These are phyloP conservation scores for Penicillium thymicola DNA, from an alignment of 2,329 filamentous ascomycete species.

Conservation along the genomic window DNA sequence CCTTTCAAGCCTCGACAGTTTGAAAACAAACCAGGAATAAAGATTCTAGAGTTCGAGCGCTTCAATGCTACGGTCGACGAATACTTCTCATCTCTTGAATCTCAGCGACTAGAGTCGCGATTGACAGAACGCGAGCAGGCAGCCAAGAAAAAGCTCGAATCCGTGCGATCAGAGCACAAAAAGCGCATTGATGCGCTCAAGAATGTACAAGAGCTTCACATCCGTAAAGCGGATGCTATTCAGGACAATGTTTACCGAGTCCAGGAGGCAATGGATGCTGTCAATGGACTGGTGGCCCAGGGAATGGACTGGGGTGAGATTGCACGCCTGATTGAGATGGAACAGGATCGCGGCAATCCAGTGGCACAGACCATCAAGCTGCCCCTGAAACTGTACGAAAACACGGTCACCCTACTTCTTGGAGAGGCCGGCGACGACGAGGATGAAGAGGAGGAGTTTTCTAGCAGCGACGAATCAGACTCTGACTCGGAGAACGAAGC, in stretches of 20 bases:
- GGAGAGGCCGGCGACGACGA: slow-evolving; percentile 65
- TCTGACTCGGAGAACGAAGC: slow-evolving; percentile 44
- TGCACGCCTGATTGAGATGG: slow-evolving; percentile 79
- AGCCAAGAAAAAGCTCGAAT: slow-evolving; percentile 79
- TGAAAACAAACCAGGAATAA: slow-evolving; percentile 60
- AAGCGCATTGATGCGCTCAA: slow-evolving; percentile 82
- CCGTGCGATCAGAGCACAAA: slow-evolving; percentile 77
- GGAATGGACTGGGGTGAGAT: slow-evolving; percentile 99
- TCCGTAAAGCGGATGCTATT: slow-evolving; percentile 84
- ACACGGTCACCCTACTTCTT: slow-evolving; percentile 76
- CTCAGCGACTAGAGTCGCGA: slow-evolving; percentile 82
- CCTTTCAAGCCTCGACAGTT: slow-evolving; percentile 85
- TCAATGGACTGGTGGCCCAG: slow-evolving; percentile 86
- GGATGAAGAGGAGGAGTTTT: slow-evolving; percentile 62
- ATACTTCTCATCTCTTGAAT: slow-evolving; percentile 95
- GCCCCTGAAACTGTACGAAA: slow-evolving; percentile 86
- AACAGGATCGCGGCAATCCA: slow-evolving; percentile 74
- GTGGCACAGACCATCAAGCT: slow-evolving; percentile 84
- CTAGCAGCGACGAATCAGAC: slow-evolving; percentile 59
- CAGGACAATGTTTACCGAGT: slow-evolving; percentile 87
- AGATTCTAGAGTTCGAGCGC: slow-evolving; percentile 72
- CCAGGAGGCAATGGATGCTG: slow-evolving; percentile 85
- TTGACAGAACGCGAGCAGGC: slow-evolving; percentile 76
- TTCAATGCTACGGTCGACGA: slow-evolving; percentile 95
- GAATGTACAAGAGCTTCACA: slow-evolving; percentile 74